These are phyloP conservation scores for Paramecium sonneborni DNA, from an alignment of 73 alveolate species.

Conservation along the genomic window DNA sequence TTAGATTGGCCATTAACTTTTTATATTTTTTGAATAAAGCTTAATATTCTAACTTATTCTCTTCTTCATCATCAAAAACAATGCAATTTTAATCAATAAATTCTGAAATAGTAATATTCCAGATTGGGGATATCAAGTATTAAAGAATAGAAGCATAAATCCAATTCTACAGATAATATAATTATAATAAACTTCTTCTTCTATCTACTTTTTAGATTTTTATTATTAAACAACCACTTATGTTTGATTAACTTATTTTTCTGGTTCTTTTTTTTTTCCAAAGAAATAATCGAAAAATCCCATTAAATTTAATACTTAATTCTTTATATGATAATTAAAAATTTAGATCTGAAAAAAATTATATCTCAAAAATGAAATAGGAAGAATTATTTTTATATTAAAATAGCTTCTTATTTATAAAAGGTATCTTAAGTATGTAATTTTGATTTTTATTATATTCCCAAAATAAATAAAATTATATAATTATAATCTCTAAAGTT, in stretches of 20 bases:
- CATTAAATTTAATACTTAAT: neutral
- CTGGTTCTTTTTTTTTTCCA: neutral
- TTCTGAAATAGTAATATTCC: constrained; percentile 61
- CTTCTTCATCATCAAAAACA: constrained; percentile 91
- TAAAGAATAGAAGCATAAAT: constrained; percentile 40
- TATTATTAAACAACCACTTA: neutral
- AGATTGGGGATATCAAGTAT: constrained; percentile 65
- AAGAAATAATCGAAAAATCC: constrained; percentile 41
- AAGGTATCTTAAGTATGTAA: no score
- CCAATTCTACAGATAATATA: constrained; percentile 43
- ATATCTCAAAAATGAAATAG: no score
- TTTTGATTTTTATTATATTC: neutral
- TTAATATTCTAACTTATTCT: constrained; percentile 83
- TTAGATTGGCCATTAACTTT: constrained; percentile 78
- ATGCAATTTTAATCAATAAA: constrained; percentile 82
- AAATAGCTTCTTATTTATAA: no score
- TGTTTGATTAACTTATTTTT: neutral
- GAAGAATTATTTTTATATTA: no score
- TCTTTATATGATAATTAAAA: no score
- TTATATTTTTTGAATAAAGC: constrained; percentile 72
- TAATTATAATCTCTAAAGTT: constrained; percentile 9
- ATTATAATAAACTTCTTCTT: neutral
- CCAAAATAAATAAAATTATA: neutral
- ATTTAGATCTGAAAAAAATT: no score
- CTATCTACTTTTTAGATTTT: neutral